Conservation (phyloP, 2,329 filamentous ascomycete species). For the Byssoonygena ceratinophila region DNA sequence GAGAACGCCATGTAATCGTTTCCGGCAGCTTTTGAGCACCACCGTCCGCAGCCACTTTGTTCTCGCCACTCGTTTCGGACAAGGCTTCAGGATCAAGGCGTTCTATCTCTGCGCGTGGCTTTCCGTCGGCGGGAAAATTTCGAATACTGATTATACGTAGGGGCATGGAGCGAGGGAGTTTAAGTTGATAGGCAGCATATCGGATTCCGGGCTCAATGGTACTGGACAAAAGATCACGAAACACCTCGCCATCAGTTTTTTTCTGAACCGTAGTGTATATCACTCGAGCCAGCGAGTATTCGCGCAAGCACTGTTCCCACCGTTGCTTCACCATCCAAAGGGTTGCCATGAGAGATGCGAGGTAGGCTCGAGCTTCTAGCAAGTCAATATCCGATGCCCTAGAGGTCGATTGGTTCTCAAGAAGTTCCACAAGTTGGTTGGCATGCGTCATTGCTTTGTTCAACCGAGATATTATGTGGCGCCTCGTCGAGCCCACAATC, state of each 20-base stretch:
- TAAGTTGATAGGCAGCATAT: conserved; percentile 86
- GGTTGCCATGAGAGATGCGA: conserved; percentile 62
- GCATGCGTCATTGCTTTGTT: conserved; percentile 67
- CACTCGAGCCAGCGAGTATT: conserved; percentile 65
- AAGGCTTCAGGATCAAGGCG: conserved; percentile 59
- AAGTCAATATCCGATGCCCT: conserved; percentile 60
- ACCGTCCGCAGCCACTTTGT: conserved; percentile 38
- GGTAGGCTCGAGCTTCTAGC: conserved; percentile 78
- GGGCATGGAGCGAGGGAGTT: conserved; percentile 73
- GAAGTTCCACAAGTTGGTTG: conserved; percentile 53
- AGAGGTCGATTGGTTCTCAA: conserved; percentile 52
- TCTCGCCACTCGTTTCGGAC: conserved; percentile 45
- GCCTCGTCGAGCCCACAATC: conserved; percentile 66
- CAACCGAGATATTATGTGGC: conserved; percentile 79
- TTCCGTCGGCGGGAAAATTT: conserved; percentile 56
- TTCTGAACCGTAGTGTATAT: conserved; percentile 69
- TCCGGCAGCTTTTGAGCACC: conserved; percentile 49
- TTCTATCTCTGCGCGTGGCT: conserved; percentile 57
- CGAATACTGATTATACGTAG: conserved; percentile 68
- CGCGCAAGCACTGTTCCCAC: conserved; percentile 68
- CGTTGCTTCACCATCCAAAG: conserved; percentile 76
- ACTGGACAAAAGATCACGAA: conserved; percentile 73
- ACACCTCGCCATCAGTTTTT: conserved; percentile 58
- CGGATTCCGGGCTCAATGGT: conserved; percentile 88
- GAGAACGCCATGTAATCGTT: conserved; percentile 73